Evolutionary conservation across 139 green algal species (phyloP), one percentile per base, ranked within the genome.

Genomic region (Chlorella vulgaris): DNA sequence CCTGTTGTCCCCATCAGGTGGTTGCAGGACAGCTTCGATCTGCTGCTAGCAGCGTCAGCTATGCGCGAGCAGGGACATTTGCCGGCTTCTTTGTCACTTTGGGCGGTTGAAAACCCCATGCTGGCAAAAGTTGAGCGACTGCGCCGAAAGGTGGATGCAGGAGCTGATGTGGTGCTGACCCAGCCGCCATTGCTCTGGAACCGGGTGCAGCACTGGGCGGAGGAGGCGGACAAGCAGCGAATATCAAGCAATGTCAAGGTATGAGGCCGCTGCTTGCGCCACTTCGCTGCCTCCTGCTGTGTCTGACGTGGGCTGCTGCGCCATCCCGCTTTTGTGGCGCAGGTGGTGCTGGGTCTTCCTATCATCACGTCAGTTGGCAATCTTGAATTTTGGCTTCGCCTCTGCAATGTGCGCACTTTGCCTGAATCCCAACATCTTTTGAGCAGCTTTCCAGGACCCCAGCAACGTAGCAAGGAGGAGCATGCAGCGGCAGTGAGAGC

Each of bases 81-180:
- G 50, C 82, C 89, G 0, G 24, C 83, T 66, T 2, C 65, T 19
- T 24, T 85, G 1, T 58, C 58, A 36, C 80, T 96, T n/a, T 96
- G 92, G 92, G 92, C 89, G 31, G 91, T 94, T 29, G 88, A 88
- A 43, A 96, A 96, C 86, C 92, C 92, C n/a, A 74, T 92, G 65
- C 79, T 73, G 3, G 61, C 83, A 39, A 78, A 89, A 0, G 31
- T 69, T 28, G 33, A 21, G 19, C 60, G 66, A 5, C 61, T 84
- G 55, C n/a, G 31, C 22, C 43, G 63, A n/a, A 91, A 96, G 86
- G 71, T 90, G 0, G 84, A 88, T 7, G 77, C 81, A 15, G 93
- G 92, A 1, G 92, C 92, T 26, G 78, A 89, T 51, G 85, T 90
- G 28, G 69, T 96, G 2, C 63, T 96, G 22, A 96, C 93, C 0